Evolutionary conservation across 495 filamentous ascomycete species (phyloP).

Genomic region (Penicillium subrubescens): DNA sequence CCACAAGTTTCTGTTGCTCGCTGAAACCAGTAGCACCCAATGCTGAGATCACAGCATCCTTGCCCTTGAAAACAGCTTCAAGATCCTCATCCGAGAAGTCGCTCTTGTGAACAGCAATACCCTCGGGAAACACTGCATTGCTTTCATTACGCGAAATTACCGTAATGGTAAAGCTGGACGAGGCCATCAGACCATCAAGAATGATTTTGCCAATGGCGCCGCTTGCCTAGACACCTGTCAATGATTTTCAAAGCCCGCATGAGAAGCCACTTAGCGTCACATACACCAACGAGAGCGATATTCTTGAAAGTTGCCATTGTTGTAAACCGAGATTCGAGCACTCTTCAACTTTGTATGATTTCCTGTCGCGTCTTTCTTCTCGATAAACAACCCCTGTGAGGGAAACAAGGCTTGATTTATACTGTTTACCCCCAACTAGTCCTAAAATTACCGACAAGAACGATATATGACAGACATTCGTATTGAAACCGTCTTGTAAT

Average conservation of each 20-base stretch:
- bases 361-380: background rate
- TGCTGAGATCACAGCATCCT: conserved; percentile 8
- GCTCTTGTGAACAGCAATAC: background rate
- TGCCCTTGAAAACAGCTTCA: conserved; percentile 2
- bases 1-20: conserved; percentile 3
- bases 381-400: background rate
- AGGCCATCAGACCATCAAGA: conserved; percentile 2
- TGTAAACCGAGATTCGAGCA: background rate
- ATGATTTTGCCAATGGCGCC: conserved; percentile 14
- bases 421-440: background rate
- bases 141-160: conserved; percentile 10
- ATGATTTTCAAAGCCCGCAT: background rate
- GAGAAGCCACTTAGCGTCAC: background rate
- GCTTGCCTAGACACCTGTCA: conserved; percentile 6
- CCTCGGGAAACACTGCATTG: conserved; percentile 4
- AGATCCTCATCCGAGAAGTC: background rate
- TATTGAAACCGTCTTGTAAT: background rate
- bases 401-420: background rate
- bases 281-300: conserved; percentile 11
- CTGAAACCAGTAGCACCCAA: conserved; percentile 3
- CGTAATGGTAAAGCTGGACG: conserved; percentile 8
- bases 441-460: background rate
- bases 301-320: conserved; percentile 2
- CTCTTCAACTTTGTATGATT: background rate
- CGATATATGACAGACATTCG: background rate